A percentile compares a stretch with the other conserved stretches of the same genome.
phyloP scores from a whole-genome alignment of 257 asterid genomes.

The Solanum neorickii region DNA sequence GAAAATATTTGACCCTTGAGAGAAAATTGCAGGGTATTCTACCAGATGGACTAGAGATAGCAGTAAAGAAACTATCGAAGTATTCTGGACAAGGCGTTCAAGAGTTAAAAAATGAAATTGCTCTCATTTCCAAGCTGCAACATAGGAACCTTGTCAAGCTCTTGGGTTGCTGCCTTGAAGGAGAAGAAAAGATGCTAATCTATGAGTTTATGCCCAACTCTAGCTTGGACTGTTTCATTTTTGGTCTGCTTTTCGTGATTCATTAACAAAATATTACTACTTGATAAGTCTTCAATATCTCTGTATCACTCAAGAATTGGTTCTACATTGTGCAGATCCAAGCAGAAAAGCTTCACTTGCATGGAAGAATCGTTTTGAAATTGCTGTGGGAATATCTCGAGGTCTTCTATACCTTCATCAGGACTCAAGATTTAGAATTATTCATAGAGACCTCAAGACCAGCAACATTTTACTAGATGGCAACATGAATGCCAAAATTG shows the following conservation, averaged over 20 bases:
- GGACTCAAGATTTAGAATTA: constrained; percentile 9
- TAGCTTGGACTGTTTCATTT: constrained; percentile 7
- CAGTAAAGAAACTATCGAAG: constrained; percentile 2
- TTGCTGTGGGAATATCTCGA: constrained; percentile 2
- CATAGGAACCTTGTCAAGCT: constrained; percentile 10
- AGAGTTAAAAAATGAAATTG: constrained; percentile 4
- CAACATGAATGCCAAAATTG: constrained; percentile 7
- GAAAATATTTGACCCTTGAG: neutral
- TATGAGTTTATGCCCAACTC: constrained; percentile 3
- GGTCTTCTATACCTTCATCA: constrained; percentile 12
- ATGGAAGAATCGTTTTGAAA: constrained; percentile 4
- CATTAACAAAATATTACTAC: neutral
- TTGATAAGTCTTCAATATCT: neutral
- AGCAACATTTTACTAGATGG: constrained; percentile 6
- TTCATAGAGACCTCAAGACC: constrained; percentile 7
- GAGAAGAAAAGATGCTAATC: constrained; percentile 3
- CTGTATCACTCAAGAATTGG: neutral
- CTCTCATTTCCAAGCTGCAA: constrained; percentile 9
- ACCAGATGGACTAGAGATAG: constrained; percentile 5
- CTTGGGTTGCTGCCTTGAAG: constrained; percentile 4
- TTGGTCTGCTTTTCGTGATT: neutral
- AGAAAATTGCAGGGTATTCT: constrained; percentile 1
- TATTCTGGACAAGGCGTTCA: constrained; percentile 2
- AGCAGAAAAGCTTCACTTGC: neutral
- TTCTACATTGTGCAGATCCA: neutral